Percentiles rank a stretch among this genome's conserved stretches.
These are phyloP conservation scores for Scenedesmus sp. DNA, from an alignment of 163 green algal species.

Conservation along the genomic window DNA sequence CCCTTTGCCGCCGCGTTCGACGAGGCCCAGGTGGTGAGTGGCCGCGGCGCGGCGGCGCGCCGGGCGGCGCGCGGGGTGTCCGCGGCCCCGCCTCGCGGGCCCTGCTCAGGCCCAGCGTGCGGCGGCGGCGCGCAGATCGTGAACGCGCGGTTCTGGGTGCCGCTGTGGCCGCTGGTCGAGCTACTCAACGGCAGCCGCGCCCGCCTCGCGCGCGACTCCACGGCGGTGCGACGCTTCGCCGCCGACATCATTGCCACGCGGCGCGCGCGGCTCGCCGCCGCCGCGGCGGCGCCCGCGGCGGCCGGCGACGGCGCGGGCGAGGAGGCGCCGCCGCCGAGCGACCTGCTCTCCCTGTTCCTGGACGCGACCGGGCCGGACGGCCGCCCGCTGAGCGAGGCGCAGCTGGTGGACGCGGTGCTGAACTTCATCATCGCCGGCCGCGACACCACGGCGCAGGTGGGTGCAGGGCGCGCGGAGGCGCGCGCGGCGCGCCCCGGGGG, in stretches of 20 bases:
- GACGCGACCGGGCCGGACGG: not conserved
- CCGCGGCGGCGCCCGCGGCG: not conserved
- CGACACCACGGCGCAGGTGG: constrained; percentile 47
- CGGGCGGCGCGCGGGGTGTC: no score
- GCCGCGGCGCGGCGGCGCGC: not conserved
- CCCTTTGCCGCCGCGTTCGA: constrained; percentile 50
- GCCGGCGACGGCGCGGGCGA: not conserved
- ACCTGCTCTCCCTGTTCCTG: constrained; percentile 50
- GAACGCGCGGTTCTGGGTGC: constrained; percentile 14
- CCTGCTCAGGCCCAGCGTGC: no score
- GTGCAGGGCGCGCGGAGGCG: not conserved
- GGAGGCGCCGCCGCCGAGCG: not conserved
- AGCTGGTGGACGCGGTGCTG: constrained; percentile 46
- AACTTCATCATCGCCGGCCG: constrained; percentile 51
- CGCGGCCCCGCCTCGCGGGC: no score
- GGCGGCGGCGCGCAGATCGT: not conserved
- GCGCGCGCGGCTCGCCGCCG: not conserved
- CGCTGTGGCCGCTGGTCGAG: constrained; percentile 30
- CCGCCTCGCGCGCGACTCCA: not conserved
- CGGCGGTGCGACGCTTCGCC: constrained; percentile 22
- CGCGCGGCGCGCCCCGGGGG: no score
- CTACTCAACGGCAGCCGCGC: constrained; percentile 5
- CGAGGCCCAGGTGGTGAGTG: constrained; percentile 42
- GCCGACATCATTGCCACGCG: constrained; percentile 32
- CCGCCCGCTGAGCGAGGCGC: constrained; percentile 7